Evolutionary conservation across 2,329 filamentous ascomycete genomes (phyloP).

Genomic region (Scolecobasidium constrictum): DNA sequence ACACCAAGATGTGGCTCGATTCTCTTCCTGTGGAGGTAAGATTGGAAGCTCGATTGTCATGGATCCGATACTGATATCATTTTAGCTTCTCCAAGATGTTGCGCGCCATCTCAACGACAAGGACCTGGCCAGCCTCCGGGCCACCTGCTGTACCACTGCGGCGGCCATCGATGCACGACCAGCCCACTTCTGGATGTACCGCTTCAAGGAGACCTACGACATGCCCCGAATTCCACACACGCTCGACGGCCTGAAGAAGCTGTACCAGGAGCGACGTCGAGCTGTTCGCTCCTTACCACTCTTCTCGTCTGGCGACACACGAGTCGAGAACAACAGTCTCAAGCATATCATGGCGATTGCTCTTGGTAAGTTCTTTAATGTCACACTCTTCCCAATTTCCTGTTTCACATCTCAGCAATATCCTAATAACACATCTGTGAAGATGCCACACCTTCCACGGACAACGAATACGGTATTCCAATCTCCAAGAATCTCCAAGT

Average conservation of each 20-base stretch:
- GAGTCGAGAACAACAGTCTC: conserved; percentile 17
- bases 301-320: conserved; percentile 17
- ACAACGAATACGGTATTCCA: conserved; percentile 10
- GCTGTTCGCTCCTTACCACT: conserved; percentile 16
- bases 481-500: conserved; percentile 19
- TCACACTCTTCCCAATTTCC: too few relatives aligned
- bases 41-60: too few relatives aligned
- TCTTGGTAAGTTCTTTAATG: neutral
- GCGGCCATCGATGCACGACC: conserved; percentile 28
- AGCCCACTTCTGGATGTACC: conserved; percentile 35
- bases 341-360: conserved; percentile 3
- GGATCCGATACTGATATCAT: too few relatives aligned
- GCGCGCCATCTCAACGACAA: conserved; percentile 28
- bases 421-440: too few relatives aligned
- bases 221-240: conserved; percentile 8
- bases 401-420: too few relatives aligned
- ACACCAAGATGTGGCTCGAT: too few relatives aligned
- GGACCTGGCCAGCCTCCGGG: conserved; percentile 32
- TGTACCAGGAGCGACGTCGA: conserved; percentile 23
- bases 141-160: conserved; percentile 27
- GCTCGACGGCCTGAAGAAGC: conserved; percentile 21
- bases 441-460: neutral
- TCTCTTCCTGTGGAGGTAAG: too few relatives aligned
- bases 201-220: conserved; percentile 34
- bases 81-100: conserved; percentile 30